These are phyloP conservation scores for Mimosa pudica DNA, from an alignment of 306 rosid species.

Conservation along the genomic window DNA sequence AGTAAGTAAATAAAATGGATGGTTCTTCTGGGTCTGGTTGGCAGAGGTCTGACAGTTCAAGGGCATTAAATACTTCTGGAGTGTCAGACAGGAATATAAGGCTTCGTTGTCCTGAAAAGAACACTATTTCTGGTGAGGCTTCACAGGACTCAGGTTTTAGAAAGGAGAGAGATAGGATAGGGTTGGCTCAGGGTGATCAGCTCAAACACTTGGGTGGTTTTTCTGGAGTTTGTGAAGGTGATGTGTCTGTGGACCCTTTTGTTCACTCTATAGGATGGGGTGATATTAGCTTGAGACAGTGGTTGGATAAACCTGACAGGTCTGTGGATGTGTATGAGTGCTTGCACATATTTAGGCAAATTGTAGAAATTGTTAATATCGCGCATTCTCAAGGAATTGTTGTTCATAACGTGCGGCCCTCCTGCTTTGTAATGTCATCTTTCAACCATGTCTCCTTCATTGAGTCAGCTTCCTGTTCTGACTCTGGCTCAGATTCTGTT, in stretches of 20 bases:
- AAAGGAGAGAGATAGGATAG: constrained; percentile 56
- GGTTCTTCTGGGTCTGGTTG: constrained; percentile 72
- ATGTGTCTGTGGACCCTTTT: constrained; percentile 55
- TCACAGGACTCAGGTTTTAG: constrained; percentile 50
- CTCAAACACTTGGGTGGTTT: constrained; percentile 51
- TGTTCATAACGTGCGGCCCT: constrained; percentile 93
- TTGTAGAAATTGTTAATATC: constrained; percentile 74
- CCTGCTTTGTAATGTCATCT: constrained; percentile 95
- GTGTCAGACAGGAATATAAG: constrained; percentile 58
- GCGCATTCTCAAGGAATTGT: constrained; percentile 92
- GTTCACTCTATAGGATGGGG: constrained; percentile 63
- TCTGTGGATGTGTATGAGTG: constrained; percentile 72
- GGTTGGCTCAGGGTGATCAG: constrained; percentile 48
- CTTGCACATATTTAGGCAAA: constrained; percentile 84
- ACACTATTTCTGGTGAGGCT: constrained; percentile 51
- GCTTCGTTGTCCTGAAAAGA: constrained; percentile 40
- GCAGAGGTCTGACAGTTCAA: constrained; percentile 61
- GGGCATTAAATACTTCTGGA: constrained; percentile 66
- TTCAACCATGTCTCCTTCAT: constrained; percentile 90
- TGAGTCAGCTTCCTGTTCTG: constrained; percentile 93
- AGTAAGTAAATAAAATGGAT: constrained; percentile 70
- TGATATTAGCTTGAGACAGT: constrained; percentile 90
- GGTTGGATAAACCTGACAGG: constrained; percentile 87
- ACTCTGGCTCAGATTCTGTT: constrained; percentile 83
- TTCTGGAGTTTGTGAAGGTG: constrained; percentile 69